Conservation (phyloP, 257 asterid species). For the Solanum tarijense region DNA sequence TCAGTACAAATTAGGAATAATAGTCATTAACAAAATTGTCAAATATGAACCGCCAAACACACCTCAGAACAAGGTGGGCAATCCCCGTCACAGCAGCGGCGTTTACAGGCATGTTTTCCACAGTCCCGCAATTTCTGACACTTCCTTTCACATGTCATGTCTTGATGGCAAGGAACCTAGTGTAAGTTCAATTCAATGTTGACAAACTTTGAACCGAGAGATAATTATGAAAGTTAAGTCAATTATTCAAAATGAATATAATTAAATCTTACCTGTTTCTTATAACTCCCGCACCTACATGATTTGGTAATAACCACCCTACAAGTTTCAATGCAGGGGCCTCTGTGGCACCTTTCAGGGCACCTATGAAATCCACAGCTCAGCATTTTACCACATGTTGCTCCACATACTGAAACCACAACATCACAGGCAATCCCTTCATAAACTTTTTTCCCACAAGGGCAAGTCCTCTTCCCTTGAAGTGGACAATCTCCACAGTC, state of each 20-base stretch:
- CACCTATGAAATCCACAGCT: slow-evolving; percentile 77
- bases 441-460: slow-evolving; percentile 71
- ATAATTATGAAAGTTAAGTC: neutral
- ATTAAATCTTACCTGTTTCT: slow-evolving; percentile 54
- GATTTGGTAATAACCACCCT: slow-evolving; percentile 57
- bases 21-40: neutral
- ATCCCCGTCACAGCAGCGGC: slow-evolving; percentile 93
- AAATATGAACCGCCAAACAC: slow-evolving; percentile 6
- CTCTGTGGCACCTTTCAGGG: slow-evolving; percentile 91
- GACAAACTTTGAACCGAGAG: neutral
- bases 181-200: slow-evolving; percentile 37
- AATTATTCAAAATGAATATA: neutral
- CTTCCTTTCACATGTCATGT: slow-evolving; percentile 88
- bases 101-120: slow-evolving; percentile 87
- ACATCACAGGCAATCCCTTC: slow-evolving; percentile 87
- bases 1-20: neutral
- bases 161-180: slow-evolving; percentile 93
- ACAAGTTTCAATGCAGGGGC: slow-evolving; percentile 68
- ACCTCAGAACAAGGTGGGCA: slow-evolving; percentile 98
- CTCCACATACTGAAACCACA: slow-evolving; percentile 60
- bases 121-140: slow-evolving; percentile 74
- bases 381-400: slow-evolving; percentile 66
- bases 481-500: slow-evolving; percentile 73
- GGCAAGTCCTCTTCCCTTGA: slow-evolving; percentile 86
- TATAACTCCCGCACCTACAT: slow-evolving; percentile 95